Evolutionary conservation across 257 asterid species (phyloP).

Genomic region (Solanum paucissectum): DNA sequence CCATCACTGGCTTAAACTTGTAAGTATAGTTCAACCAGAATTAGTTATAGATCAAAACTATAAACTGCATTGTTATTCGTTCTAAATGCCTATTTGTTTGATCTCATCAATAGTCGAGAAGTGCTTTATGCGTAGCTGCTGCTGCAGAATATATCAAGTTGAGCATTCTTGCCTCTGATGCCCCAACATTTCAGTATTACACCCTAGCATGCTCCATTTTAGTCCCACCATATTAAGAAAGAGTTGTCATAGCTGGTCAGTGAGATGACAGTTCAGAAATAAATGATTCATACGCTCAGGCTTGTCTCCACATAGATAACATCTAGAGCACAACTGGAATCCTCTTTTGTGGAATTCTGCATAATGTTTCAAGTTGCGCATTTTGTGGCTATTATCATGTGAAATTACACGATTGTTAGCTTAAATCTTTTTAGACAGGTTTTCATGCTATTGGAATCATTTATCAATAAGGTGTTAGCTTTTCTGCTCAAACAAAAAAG

Average conservation of each 20-base stretch:
- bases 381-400: not conserved
- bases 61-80: not conserved
- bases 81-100: not conserved
- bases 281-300: not conserved
- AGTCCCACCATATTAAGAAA: not conserved
- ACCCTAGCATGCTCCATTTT: not conserved
- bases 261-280: not conserved
- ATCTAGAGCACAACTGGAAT: not conserved
- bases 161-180: not conserved
- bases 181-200: not conserved
- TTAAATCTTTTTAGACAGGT: not conserved
- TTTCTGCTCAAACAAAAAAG: not conserved
- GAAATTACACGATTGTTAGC: not conserved
- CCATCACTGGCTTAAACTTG: constrained; percentile 83
- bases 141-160: not conserved
- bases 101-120: not conserved
- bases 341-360: not conserved
- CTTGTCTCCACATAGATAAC: not conserved
- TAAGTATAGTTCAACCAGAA: constrained; percentile 23
- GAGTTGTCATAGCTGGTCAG: not conserved
- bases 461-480: not conserved
- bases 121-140: not conserved
- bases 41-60: not conserved
- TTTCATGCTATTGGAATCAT: not conserved
- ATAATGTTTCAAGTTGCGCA: not conserved